phyloP scores from a whole-genome alignment of 306 rosid genomes.

The Sicyos edulis region DNA sequence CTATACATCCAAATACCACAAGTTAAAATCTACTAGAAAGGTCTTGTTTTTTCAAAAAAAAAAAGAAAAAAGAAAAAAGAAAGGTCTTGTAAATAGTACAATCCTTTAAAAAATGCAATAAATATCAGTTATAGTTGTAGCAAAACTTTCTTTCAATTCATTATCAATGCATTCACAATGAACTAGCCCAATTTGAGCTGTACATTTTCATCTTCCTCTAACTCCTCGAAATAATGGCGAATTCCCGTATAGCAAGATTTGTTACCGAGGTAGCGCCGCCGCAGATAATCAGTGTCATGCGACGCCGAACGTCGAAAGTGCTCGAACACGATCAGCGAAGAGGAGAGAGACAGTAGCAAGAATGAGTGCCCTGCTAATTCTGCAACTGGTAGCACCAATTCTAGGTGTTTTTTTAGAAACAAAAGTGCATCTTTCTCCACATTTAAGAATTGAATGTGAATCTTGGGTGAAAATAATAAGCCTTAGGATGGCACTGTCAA shows the following conservation, averaged over 20 bases:
- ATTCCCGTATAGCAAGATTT: conserved; percentile 65
- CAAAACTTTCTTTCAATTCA: background rate
- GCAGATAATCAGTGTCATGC: conserved; percentile 70
- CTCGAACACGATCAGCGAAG: conserved; percentile 84
- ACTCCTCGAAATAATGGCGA: conserved; percentile 44
- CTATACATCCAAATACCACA: conserved; percentile 9
- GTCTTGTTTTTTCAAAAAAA: too few species aligned
- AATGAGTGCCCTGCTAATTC: conserved; percentile 21
- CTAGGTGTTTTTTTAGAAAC: conserved; percentile 29
- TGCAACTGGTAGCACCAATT: conserved; percentile 4
- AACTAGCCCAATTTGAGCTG: background rate
- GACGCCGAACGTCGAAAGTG: conserved; percentile 67
- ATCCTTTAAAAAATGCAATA: background rate
- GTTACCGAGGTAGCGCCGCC: conserved; percentile 90
- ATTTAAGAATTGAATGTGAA: conserved; percentile 18
- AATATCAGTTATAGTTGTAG: background rate
- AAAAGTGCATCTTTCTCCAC: conserved; percentile 26
- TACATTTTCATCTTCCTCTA: background rate
- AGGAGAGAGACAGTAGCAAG: conserved; percentile 48
- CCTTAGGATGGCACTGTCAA: background rate
- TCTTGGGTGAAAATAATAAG: background rate
- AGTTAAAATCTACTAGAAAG: conserved; percentile 11
- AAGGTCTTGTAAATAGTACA: background rate
- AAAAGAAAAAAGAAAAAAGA: too few species aligned
- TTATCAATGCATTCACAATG: background rate